phyloP scores from a whole-genome alignment of 305 asterid species.

The Fraxinus sp. region DNA sequence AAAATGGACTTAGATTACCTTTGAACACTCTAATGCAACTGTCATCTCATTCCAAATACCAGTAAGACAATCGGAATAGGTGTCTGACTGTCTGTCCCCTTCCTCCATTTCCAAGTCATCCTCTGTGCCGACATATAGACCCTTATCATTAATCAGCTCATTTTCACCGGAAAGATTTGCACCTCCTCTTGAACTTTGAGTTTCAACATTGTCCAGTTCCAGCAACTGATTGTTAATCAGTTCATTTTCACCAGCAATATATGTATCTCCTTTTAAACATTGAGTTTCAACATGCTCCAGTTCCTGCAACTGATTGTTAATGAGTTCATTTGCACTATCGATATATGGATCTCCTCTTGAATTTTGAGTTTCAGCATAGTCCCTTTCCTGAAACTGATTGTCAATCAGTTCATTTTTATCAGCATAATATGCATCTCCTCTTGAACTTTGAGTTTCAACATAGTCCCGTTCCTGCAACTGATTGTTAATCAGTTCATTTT shows the following conservation, averaged over 20 bases:
- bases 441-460: conserved; percentile 30
- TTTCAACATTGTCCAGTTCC: conserved; percentile 8
- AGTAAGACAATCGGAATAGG: conserved; percentile 61
- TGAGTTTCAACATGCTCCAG: conserved; percentile 19
- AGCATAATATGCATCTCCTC: not conserved
- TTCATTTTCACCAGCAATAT: conserved; percentile 26
- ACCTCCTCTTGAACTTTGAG: conserved; percentile 26
- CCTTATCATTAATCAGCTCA: conserved; percentile 36
- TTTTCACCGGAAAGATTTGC: conserved; percentile 27
- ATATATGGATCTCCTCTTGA: not conserved
- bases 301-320: not conserved
- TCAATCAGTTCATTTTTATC: not conserved
- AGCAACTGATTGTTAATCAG: not conserved
- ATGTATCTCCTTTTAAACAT: conserved; percentile 21
- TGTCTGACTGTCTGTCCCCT: conserved; percentile 38
- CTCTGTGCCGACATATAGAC: conserved; percentile 53
- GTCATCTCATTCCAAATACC: conserved; percentile 86
- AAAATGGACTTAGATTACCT: conserved; percentile 47
- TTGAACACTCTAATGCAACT: conserved; percentile 71
- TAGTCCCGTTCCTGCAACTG: not conserved
- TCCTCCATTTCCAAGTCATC: conserved; percentile 48
- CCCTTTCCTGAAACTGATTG: conserved; percentile 23
- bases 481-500: conserved; percentile 15
- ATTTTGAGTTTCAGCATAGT: not conserved
- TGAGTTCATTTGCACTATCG: not conserved